Evolutionary conservation across 768 basidiomycete genomes (phyloP), one percentile per base, ranked within the genome.

Genomic region (Trametes cingulata): DNA sequence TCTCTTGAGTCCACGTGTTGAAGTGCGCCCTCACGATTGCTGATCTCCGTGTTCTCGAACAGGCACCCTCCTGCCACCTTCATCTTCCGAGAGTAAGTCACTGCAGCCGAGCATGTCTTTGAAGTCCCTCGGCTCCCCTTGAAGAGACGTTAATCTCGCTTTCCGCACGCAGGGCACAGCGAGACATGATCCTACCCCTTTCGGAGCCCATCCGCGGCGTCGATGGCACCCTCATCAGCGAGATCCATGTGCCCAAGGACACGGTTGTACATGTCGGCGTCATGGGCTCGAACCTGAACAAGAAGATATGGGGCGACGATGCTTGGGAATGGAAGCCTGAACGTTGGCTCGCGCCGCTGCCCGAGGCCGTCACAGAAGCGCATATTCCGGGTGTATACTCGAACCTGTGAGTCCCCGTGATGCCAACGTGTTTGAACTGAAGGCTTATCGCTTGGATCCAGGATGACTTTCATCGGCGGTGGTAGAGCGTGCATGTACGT

Each of bases 141-240:
- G 35, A 25, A 17, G n/a, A 40, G 46, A 65, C 59, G 55, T 35
- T 56, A 56, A 80, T 80, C 53, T 20, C 14, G 52, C n/a, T 24
- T 40, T 58, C 42, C 24, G 9, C 39, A 10, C 75, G 1, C 56
- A 61, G n/a, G 64, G 71, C 27, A 41, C 68, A 10, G 43, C 61
- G 69, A 73, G 78, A 88, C 67, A 85, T 88, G 65, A 67, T 83
- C 3, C 78, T 67, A 14, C 67, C 64, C 7, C 64, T 67, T 5
- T 63, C 67, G 15, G 39, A 52, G 50, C 67, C 67, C 13, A 61
- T 67, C 40, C 62, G 60, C 17, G 60, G 62, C n/a, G 33, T 61
- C 8, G 67, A 67, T 40, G 67, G 67, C 33, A 37, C 57, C 10
- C 37, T 65, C 7, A 57, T 67, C 36, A 47, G 43, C 56, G 62